Percentiles rank a stretch among this genome's conserved stretches.
Evolutionary conservation across 2,329 filamentous ascomycete species (phyloP).

Genomic region (Claviceps pazoutovae): DNA sequence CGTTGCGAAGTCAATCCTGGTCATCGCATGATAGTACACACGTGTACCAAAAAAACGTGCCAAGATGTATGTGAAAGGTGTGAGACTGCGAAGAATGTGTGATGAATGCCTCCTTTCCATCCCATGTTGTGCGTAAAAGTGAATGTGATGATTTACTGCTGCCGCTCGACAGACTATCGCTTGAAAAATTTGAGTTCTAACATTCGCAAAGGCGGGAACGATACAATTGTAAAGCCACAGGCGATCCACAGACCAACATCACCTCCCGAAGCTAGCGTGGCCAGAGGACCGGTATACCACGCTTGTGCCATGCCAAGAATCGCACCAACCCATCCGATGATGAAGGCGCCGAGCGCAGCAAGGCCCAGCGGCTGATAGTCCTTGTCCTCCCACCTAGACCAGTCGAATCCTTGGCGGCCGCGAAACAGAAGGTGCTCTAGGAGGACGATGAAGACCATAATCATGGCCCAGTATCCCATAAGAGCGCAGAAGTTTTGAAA

Average conservation of each 20-base stretch:
- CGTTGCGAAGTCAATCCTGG: too few species aligned
- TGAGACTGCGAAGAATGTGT: too few species aligned
- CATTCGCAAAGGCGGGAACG: constrained; percentile 15
- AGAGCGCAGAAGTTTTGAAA: constrained; percentile 39
- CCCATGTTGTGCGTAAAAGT: too few species aligned
- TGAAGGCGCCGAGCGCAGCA: constrained; percentile 29
- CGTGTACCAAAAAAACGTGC: too few species aligned
- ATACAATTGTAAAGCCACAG: constrained; percentile 45
- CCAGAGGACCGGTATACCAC: constrained; percentile 46
- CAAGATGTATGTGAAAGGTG: too few species aligned
- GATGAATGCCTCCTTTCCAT: too few species aligned
- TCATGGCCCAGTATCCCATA: constrained; percentile 41
- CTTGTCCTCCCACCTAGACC: constrained; percentile 32
- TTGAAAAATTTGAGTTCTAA: constrained; percentile 16
- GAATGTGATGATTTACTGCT: too few species aligned
- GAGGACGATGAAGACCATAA: constrained; percentile 34
- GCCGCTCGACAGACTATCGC: constrained; percentile 7
- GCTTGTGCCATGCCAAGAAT: constrained; percentile 43
- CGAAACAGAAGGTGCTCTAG: constrained; percentile 31
- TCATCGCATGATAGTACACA: too few species aligned
- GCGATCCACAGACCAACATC: constrained; percentile 43
- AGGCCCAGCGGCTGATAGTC: constrained; percentile 28
- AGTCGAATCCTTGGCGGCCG: constrained; percentile 25
- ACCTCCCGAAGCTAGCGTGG: constrained; percentile 35
- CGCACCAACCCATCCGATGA: constrained; percentile 34